A percentile compares a stretch with the other conserved stretches of the same genome.
phyloP scores from a whole-genome alignment of 2,329 filamentous ascomycete genomes.

The Venturia pyrina region DNA sequence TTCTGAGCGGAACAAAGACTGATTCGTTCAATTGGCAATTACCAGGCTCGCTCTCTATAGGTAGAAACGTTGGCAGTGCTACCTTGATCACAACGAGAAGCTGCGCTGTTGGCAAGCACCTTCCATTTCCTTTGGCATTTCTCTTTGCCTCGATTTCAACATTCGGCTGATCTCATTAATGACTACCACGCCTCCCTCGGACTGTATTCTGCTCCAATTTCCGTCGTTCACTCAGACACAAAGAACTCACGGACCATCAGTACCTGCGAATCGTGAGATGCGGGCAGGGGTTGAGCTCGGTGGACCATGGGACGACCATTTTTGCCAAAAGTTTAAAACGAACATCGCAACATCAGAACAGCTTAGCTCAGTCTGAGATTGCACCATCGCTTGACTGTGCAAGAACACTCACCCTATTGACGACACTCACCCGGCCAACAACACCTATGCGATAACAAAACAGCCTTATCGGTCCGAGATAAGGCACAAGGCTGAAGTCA shows the following conservation, averaged over 20 bases:
- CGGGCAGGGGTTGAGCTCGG: background rate
- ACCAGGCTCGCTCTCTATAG: background rate
- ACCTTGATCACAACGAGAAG: background rate
- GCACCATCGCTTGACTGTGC: background rate
- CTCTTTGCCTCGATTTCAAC: background rate
- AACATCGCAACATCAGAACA: background rate
- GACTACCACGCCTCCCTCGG: background rate
- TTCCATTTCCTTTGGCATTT: background rate
- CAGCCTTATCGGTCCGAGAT: background rate
- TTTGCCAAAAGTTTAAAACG: background rate
- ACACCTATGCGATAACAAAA: background rate
- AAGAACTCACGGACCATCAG: background rate
- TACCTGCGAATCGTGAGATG: background rate
- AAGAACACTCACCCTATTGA: background rate
- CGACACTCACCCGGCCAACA: background rate
- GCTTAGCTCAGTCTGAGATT: background rate
- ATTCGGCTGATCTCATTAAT: background rate
- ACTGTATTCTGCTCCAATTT: background rate
- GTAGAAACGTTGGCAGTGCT: background rate
- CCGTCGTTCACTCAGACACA: background rate
- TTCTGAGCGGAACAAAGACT: background rate
- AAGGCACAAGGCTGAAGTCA: background rate
- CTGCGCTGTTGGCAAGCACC: background rate
- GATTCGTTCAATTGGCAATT: background rate
- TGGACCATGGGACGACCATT: background rate